Percentiles rank a stretch among this genome's conserved stretches.
These are phyloP conservation scores for Beauveria brongniartii DNA, from an alignment of 2,329 filamentous ascomycete genomes.

Conservation along the genomic window DNA sequence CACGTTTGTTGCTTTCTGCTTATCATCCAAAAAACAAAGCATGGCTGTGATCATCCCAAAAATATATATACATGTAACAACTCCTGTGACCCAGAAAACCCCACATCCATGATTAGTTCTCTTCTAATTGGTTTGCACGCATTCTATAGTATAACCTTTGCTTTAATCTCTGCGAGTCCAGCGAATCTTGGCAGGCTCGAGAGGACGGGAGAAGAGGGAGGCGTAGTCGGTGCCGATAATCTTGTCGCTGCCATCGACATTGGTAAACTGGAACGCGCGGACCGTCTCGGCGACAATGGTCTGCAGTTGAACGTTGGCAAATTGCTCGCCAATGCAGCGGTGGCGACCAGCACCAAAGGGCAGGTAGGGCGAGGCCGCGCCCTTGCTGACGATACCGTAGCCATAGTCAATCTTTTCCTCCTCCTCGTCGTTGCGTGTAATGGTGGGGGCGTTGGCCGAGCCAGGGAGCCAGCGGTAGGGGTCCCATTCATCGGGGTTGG, in stretches of 20 bases:
- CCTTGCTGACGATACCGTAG: constrained; percentile 88
- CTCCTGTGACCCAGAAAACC: not conserved
- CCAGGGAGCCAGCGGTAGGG: constrained; percentile 81
- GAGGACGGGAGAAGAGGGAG: constrained; percentile 65
- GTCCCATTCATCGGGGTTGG: constrained; percentile 75
- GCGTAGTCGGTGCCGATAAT: constrained; percentile 62
- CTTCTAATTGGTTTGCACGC: not conserved
- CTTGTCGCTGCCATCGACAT: constrained; percentile 59
- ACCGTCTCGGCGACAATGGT: constrained; percentile 75
- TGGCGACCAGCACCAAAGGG: constrained; percentile 91
- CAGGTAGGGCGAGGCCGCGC: constrained; percentile 79
- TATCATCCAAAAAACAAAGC: not conserved
- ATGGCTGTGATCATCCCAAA: not conserved
- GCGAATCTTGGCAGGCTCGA: constrained; percentile 61
- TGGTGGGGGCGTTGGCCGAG: constrained; percentile 44
- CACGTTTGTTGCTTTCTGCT: not conserved
- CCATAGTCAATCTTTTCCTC: constrained; percentile 86
- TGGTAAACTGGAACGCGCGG: constrained; percentile 71
- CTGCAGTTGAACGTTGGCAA: constrained; percentile 86
- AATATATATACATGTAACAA: not conserved
- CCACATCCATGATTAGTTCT: not conserved
- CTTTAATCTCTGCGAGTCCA: constrained; percentile 61
- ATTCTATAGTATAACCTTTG: not conserved
- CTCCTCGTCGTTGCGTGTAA: constrained; percentile 42
- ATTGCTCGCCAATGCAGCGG: constrained; percentile 93